A percentile compares a stretch with the other conserved stretches of the same genome.
phyloP scores from a whole-genome alignment of 345 rosid genomes.

The Raphanus sativus region DNA sequence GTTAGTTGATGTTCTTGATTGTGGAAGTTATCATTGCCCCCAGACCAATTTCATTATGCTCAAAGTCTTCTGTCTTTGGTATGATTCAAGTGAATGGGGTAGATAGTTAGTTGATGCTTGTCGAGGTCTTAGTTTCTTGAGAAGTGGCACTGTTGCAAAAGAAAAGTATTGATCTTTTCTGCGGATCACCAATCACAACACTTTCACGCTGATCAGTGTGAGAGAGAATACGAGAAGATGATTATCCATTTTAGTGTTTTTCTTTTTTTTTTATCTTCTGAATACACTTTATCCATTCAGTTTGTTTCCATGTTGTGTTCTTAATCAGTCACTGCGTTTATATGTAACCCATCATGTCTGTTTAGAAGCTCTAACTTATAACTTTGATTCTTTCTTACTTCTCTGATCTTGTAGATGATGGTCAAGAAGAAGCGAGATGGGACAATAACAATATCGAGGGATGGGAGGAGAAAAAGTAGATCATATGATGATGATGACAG shows the following conservation, averaged over 20 bases:
- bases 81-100: not conserved
- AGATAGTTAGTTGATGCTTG: not conserved
- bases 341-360: too few species aligned
- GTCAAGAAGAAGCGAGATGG: slow-evolving; percentile 31
- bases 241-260: not conserved
- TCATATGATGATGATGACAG: too few species aligned
- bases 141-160: not conserved
- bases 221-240: not conserved
- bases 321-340: too few species aligned
- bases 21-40: not conserved
- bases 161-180: not conserved
- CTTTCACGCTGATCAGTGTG: not conserved
- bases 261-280: not conserved
- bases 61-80: not conserved
- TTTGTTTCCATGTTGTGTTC: too few species aligned
- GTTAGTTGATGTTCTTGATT: not conserved
- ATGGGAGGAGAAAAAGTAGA: slow-evolving; percentile 35
- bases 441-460: slow-evolving; percentile 27
- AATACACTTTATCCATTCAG: not conserved
- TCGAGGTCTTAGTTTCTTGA: not conserved
- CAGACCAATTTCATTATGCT: not conserved
- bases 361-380: too few species aligned
- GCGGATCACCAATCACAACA: not conserved
- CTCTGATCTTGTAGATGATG: slow-evolving; percentile 28
- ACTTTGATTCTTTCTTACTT: too few species aligned